These are phyloP conservation scores for Eucalyptus rudis DNA, from an alignment of 345 rosid genomes.

Conservation along the genomic window DNA sequence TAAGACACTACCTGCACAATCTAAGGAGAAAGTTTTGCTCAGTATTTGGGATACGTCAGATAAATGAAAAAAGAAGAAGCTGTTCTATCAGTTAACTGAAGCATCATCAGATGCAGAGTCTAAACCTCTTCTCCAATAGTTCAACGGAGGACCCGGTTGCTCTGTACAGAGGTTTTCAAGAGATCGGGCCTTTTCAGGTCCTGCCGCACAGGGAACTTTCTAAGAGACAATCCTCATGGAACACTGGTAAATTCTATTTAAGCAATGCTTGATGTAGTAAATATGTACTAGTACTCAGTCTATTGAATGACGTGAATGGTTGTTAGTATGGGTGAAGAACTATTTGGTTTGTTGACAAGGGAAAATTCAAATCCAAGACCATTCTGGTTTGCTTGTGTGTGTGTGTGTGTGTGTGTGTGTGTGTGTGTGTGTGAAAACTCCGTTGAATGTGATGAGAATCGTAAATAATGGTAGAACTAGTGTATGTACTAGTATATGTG, in stretches of 20 bases:
- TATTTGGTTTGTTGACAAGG: neutral
- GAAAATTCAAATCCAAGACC: neutral
- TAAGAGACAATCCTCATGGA: neutral
- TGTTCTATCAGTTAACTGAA: neutral
- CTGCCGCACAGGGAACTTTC: neutral
- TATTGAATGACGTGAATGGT: neutral
- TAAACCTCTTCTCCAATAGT: neutral
- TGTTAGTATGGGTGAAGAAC: neutral
- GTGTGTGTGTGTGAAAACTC: neutral
- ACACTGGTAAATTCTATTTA: neutral
- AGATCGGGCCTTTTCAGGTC: neutral
- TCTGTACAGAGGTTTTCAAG: neutral
- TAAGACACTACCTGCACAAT: neutral
- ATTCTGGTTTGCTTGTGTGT: neutral
- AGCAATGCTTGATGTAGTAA: neutral
- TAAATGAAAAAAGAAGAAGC: neutral
- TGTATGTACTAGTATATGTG: neutral
- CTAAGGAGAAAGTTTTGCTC: neutral
- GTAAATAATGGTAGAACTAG: neutral
- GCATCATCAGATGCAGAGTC: neutral
- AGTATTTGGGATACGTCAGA: neutral
- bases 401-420: too few species aligned
- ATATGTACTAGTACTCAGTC: neutral
- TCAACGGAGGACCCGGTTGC: neutral
- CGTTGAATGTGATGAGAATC: neutral